A percentile compares a stretch with the other conserved stretches of the same genome.
Conservation (phyloP, 148 eudicot genomes). For the Rhododendron molle region DNA sequence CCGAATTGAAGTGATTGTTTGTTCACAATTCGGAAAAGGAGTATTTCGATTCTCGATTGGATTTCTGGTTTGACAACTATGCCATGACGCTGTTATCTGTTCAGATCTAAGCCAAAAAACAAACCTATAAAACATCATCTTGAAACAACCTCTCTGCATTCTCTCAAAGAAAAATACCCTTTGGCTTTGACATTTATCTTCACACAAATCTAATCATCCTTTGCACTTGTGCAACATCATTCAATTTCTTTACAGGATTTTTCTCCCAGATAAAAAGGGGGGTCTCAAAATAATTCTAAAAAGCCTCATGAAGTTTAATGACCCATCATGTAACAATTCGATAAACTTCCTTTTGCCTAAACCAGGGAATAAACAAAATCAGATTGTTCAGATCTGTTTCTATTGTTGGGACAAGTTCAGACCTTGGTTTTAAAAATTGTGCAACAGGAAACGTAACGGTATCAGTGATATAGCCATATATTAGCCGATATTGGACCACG, state of each 20-base stretch:
- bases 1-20: neutral
- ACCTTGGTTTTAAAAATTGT: neutral
- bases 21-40: neutral
- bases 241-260: neutral
- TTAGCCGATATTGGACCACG: neutral
- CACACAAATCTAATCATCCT: neutral
- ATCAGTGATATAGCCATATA: no score
- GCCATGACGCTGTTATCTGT: neutral
- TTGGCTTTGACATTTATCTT: neutral
- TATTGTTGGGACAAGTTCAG: neutral
- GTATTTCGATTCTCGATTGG: neutral
- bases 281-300: neutral
- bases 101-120: neutral
- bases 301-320: neutral
- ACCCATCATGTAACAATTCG: neutral
- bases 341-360: neutral
- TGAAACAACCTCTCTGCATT: neutral
- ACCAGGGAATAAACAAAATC: neutral
- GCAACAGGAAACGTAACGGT: no score
- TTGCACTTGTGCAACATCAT: neutral
- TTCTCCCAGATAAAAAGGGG: neutral
- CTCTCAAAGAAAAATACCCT: neutral
- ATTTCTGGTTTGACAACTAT: neutral
- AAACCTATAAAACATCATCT: neutral
- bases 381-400: neutral